Evolutionary conservation across 2,329 filamentous ascomycete genomes (phyloP).

Genomic region (Fusarium sp.): DNA sequence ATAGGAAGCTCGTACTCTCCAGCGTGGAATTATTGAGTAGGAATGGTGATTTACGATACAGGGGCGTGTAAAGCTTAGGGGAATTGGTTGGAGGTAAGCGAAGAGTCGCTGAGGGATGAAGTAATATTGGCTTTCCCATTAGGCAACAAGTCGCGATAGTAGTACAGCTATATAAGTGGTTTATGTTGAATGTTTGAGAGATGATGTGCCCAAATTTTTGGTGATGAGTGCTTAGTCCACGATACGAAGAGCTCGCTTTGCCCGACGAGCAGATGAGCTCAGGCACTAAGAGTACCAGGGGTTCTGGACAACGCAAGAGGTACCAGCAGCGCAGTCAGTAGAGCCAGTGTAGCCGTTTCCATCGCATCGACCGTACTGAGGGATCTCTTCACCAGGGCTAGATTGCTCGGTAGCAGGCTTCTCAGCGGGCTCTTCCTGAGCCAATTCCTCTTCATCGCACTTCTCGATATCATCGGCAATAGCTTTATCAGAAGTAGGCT

Average conservation of each 20-base stretch:
- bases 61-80: too few relatives aligned
- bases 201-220: too few relatives aligned
- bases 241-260: slow-evolving; percentile 16
- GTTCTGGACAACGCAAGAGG: slow-evolving; percentile 34
- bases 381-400: slow-evolving; percentile 14
- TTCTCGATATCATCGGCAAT: background rate
- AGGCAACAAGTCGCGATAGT: too few relatives aligned
- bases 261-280: slow-evolving; percentile 9
- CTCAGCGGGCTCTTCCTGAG: background rate
- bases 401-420: background rate
- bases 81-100: too few relatives aligned
- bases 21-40: too few relatives aligned
- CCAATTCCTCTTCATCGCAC: background rate
- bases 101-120: too few relatives aligned
- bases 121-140: too few relatives aligned
- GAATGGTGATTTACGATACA: too few relatives aligned
- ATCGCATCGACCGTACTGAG: slow-evolving; percentile 32
- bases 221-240: background rate
- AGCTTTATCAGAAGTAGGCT: background rate
- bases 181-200: too few relatives aligned
- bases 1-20: too few relatives aligned
- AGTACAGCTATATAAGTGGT: too few relatives aligned
- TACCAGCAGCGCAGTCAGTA: slow-evolving; percentile 20
- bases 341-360: slow-evolving; percentile 29
- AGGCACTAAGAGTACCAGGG: slow-evolving; percentile 37